Conservation (phyloP, 768 basidiomycete species). For the Xanthoconium purpureum region DNA sequence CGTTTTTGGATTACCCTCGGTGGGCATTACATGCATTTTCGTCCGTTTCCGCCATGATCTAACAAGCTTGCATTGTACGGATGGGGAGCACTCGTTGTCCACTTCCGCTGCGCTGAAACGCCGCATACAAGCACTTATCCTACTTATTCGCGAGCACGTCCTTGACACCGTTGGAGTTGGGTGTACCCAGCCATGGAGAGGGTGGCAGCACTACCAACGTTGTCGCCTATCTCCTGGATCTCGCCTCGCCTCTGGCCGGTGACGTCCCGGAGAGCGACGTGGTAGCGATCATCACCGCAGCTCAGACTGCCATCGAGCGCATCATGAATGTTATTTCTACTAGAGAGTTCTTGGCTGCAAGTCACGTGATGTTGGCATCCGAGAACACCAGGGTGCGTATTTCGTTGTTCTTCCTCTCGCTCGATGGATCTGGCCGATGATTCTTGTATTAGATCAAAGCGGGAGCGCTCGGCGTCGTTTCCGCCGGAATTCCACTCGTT, state of each 20-base stretch:
- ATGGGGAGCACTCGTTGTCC: slow-evolving; percentile 55
- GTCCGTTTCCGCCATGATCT: neutral
- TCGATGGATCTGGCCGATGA: neutral
- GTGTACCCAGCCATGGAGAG: neutral
- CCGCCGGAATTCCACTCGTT: slow-evolving; percentile 62
- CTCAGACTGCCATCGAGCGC: slow-evolving; percentile 51
- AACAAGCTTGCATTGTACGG: slow-evolving; percentile 35
- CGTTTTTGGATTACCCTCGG: slow-evolving; percentile 58
- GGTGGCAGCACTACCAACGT: slow-evolving; percentile 39
- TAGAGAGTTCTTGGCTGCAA: slow-evolving; percentile 59
- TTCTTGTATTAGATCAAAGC: slow-evolving; percentile 48
- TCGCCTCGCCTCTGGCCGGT: slow-evolving; percentile 40
- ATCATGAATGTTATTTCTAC: slow-evolving; percentile 67
- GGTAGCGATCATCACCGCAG: slow-evolving; percentile 44
- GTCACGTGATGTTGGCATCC: slow-evolving; percentile 53
- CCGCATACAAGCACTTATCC: slow-evolving; percentile 64
- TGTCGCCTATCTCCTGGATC: slow-evolving; percentile 46
- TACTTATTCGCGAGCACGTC: slow-evolving; percentile 60
- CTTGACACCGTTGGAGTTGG: slow-evolving; percentile 36
- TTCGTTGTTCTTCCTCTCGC: neutral
- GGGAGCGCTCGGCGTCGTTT: slow-evolving; percentile 69
- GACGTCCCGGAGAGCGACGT: slow-evolving; percentile 34
- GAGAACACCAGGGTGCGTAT: slow-evolving; percentile 48
- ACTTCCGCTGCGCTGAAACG: slow-evolving; percentile 46
- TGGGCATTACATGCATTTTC: slow-evolving; percentile 27